phyloP scores from a whole-genome alignment of 352 stramenopile species.

The Globisporangium emineosum region DNA sequence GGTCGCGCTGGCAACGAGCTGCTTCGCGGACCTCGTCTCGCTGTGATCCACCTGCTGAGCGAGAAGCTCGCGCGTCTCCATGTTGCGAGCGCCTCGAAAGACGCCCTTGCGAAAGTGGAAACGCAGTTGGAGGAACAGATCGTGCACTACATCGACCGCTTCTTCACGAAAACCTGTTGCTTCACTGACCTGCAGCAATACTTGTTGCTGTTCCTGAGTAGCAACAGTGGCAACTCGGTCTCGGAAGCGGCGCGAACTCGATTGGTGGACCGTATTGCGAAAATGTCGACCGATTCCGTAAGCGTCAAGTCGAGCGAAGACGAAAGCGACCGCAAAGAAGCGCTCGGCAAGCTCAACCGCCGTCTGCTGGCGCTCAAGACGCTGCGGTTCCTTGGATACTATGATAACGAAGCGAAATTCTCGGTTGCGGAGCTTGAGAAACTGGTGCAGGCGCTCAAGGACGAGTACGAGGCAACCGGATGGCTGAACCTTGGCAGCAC shows the following conservation, averaged over 20 bases:
- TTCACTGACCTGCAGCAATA: slow-evolving; percentile 87
- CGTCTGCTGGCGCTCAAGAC: slow-evolving; percentile 64
- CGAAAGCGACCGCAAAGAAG: slow-evolving; percentile 34
- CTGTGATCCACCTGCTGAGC: slow-evolving; percentile 49
- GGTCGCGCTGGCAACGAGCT: slow-evolving; percentile 41
- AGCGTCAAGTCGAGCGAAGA: slow-evolving; percentile 20
- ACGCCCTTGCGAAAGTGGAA: slow-evolving; percentile 34
- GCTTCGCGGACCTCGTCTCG: slow-evolving; percentile 69
- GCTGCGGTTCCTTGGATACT: slow-evolving; percentile 68
- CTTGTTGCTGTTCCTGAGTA: slow-evolving; percentile 36
- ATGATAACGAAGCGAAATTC: slow-evolving; percentile 21
- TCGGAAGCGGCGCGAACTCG: slow-evolving; percentile 34
- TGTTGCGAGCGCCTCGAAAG: neutral
- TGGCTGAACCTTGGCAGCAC: slow-evolving; percentile 73
- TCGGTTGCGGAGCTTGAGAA: slow-evolving; percentile 30
- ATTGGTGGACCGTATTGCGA: slow-evolving; percentile 32
- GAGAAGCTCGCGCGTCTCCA: slow-evolving; percentile 46
- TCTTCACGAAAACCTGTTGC: slow-evolving; percentile 81
- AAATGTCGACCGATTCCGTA: slow-evolving; percentile 30
- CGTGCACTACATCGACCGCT: slow-evolving; percentile 56
- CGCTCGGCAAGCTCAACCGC: slow-evolving; percentile 46
- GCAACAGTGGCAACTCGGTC: slow-evolving; percentile 21
- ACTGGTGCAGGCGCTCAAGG: slow-evolving; percentile 45
- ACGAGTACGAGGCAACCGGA: slow-evolving; percentile 63
- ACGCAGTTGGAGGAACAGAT: slow-evolving; percentile 44